These are phyloP conservation scores for Amphirosellinia nigrospora DNA, from an alignment of 495 filamentous ascomycete genomes.

Conservation along the genomic window DNA sequence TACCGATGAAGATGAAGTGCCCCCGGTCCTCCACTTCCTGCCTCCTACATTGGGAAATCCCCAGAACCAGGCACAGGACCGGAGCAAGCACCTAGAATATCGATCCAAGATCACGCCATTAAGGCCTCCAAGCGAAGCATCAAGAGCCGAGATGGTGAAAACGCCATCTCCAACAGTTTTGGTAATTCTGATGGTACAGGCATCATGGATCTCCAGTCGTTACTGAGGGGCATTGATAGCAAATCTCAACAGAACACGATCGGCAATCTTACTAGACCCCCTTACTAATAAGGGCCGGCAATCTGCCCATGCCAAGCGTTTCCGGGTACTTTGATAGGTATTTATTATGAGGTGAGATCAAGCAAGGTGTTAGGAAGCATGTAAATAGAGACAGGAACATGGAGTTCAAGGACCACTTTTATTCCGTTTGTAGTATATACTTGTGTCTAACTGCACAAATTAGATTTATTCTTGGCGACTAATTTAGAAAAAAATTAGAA, in stretches of 20 bases:
- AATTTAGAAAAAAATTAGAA: background rate
- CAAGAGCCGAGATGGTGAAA: constrained; percentile 47
- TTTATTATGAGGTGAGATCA: background rate
- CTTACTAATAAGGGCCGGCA: constrained; percentile 41
- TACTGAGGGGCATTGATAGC: constrained; percentile 56
- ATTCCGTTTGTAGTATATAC: constrained; percentile 14
- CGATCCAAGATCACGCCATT: constrained; percentile 41
- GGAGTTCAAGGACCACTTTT: background rate
- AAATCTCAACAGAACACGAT: constrained; percentile 48
- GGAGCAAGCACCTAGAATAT: constrained; percentile 28
- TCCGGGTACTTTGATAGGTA: background rate
- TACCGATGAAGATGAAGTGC: constrained; percentile 39
- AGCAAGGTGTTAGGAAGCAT: constrained; percentile 1
- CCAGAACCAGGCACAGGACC: constrained; percentile 27
- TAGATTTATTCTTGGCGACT: constrained; percentile 4
- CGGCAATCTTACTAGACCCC: constrained; percentile 49
- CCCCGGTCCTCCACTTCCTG: constrained; percentile 52
- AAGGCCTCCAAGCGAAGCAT: constrained; percentile 43
- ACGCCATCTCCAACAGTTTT: constrained; percentile 42
- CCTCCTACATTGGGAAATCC: constrained; percentile 34
- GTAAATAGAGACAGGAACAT: background rate
- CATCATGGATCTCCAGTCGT: constrained; percentile 49
- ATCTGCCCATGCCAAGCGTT: constrained; percentile 1
- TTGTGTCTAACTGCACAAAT: background rate
- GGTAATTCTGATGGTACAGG: constrained; percentile 38